Conservation (phyloP, 108 stramenopile genomes). For the Skeletonema costatum region DNA sequence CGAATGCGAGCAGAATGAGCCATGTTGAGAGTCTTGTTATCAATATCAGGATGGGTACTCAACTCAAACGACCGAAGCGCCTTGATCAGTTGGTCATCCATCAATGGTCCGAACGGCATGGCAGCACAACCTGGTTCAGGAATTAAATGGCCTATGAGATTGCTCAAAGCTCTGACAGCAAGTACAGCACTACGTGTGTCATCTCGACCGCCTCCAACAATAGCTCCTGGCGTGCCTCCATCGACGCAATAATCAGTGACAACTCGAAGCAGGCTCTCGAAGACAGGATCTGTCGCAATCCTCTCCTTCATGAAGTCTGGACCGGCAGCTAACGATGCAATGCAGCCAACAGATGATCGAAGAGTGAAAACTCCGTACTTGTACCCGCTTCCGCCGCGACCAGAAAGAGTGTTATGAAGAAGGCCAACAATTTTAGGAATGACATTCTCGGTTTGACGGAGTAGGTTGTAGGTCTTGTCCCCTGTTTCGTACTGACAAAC, state of each 20-base stretch:
- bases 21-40: constrained; percentile 59
- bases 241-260: constrained; percentile 90
- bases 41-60: constrained; percentile 59
- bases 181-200: constrained; percentile 83
- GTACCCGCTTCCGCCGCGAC: constrained; percentile 89
- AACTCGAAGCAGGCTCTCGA: constrained; percentile 87
- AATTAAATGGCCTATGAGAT: constrained; percentile 81
- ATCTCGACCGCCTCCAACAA: constrained; percentile 88
- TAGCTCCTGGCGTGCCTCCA: constrained; percentile 86
- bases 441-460: constrained; percentile 90
- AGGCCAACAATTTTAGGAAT: constrained; percentile 89
- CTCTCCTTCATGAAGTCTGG: constrained; percentile 93
- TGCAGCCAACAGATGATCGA: constrained; percentile 88
- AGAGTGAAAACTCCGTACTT: constrained; percentile 93
- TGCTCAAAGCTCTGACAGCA: constrained; percentile 78
- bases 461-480: constrained; percentile 87
- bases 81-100: constrained; percentile 81
- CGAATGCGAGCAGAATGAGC: constrained; percentile 80
- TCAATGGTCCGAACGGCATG: constrained; percentile 76
- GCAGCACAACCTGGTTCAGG: constrained; percentile 74
- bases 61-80: constrained; percentile 76
- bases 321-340: constrained; percentile 84
- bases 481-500: constrained; percentile 89
- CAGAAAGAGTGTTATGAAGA: constrained; percentile 88
- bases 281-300: constrained; percentile 85